Base-by-base conservation (phyloP, 345 rosid genomes). In the Zanthoxylum bungeanum region DNA sequence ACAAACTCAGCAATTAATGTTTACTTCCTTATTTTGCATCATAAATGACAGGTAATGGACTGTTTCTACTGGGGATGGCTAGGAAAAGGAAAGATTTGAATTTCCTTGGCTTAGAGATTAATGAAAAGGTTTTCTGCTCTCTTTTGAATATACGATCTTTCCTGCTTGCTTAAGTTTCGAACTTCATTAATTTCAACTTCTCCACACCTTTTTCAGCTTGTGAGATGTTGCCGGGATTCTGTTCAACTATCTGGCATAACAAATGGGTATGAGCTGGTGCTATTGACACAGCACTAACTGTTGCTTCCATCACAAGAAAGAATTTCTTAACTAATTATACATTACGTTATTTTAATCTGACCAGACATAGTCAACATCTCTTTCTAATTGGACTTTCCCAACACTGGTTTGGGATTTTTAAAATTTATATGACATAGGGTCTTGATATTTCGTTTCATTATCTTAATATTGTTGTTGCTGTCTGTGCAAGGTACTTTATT, bases 91-190 rank as follows among this genome's bases (percentile, higher is more conserved):
- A 73, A 57, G 86, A 81, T 77, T 72, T 84, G 24, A 89, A 89
- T 76, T 87, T 85, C 81, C 94, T 89, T 59, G 94, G 91, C 69
- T 40, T 87, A 33, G 91, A 89, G 84, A 83, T 81, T 12, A 87
- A 89, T 64, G 81, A 72, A 71, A 89, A 85, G 91, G 94, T 87
- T 33, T 64, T 53, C 5, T 60, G 42, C 49, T 66, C 73, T 63
- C 62, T 21, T 56, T 28, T 57, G 34, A 50, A 21, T 40, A 36
- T 30, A 58, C 21, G 3, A 17, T 17, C 19, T 24, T 55, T 46
- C 64, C 56, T 62, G 51, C 39, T 62, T 62, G 9, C n/a, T 36
- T 42, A 67, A 63, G 53, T 70, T 64, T 61, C 56, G 50, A 44
- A 31, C 58, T 59, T 67, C n/a, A 49, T 60, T 44, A 10, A 72